Base-by-base conservation (phyloP, 2,329 filamentous ascomycete genomes). In the Salinomyces thailandicus region DNA sequence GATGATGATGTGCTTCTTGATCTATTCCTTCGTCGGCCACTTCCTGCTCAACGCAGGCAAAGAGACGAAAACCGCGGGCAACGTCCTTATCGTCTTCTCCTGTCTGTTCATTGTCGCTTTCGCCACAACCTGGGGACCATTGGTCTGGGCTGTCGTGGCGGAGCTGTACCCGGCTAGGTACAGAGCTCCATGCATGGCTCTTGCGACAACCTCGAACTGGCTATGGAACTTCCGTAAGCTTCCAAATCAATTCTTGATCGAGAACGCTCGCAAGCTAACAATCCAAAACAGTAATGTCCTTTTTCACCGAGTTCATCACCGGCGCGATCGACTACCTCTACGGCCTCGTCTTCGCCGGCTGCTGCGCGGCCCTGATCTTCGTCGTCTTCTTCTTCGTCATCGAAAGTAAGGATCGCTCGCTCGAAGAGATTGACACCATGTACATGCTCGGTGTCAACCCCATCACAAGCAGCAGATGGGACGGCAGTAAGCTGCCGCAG, bases 121-220 rank as follows among this genome's bases (percentile, higher is more conserved):
- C 42, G 77, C 77, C 4, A 79, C 73, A 1, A 81, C 77, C 2
- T 82, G 78, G 78, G 78, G 77, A 14, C 78, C 78, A 1, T 71
- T 77, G 32, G 75, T 81, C 36, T 86, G 81, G 81, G 75, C 46
- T 38, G 67, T 79, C 13, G 72, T 76, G 31, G 72, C 74, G 3
- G 74, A 79, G 52, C 68, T 82, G 14, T 83, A 79, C 54, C 77
- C 71, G 0, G 72, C 39, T 5, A 32, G 45, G 15, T 47, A 50
- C 46, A 66, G 75, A 26, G 74, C 74, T 2, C 71, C 71, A 7
- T 22, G 51, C 71, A 67, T 17, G 51, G 73, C 72, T 1, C 54
- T 79, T 2, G 68, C 73, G 0, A 79, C 75, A 0, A 68, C 73
- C 0, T 70, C 68, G 48, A 79, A 79, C 58, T 79, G 77, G 76